Evolutionary conservation across 1,284 basidiomycete species (phyloP).

Genomic region (Salmacisia buchloeana): DNA sequence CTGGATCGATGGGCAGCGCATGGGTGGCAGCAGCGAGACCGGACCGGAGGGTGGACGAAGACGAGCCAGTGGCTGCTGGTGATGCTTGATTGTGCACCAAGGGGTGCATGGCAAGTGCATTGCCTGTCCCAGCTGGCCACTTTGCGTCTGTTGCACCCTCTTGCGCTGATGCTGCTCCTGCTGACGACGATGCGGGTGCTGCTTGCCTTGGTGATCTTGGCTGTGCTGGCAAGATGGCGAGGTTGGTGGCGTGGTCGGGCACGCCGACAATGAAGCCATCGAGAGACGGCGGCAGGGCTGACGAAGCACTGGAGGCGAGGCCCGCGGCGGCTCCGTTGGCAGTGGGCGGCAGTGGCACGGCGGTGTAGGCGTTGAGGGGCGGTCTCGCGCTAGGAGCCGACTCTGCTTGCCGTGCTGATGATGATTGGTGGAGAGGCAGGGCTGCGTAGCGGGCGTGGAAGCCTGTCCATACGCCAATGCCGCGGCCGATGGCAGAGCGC

Average conservation of each 20-base stretch:
- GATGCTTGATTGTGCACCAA: background rate
- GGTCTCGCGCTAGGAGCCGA: background rate
- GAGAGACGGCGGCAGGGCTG: too few relatives aligned
- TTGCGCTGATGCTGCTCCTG: constrained; percentile 20
- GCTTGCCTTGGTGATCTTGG: constrained; percentile 4
- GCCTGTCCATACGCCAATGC: constrained; percentile 38
- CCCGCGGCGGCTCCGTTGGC: constrained; percentile 23
- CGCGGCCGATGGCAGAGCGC: constrained; percentile 36
- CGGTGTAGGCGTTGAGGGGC: background rate
- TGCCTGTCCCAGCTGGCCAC: background rate
- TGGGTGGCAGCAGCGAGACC: constrained; percentile 23
- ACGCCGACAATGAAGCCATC: constrained; percentile 42
- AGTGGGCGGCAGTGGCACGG: constrained; percentile 7
- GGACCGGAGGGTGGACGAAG: constrained; percentile 10
- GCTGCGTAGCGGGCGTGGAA: constrained; percentile 18
- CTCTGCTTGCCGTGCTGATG: too few relatives aligned
- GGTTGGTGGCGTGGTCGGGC: constrained; percentile 27
- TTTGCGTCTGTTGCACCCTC: too few relatives aligned
- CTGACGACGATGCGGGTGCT: constrained; percentile 27
- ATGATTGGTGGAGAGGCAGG: background rate
- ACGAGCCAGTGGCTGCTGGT: too few relatives aligned
- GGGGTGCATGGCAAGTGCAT: background rate
- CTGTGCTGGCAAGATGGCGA: constrained; percentile 37
- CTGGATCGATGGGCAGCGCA: constrained; percentile 9
- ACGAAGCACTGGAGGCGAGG: too few relatives aligned